Base-by-base conservation (phyloP, 1,284 basidiomycete genomes). In the Sparassis latifolia region DNA sequence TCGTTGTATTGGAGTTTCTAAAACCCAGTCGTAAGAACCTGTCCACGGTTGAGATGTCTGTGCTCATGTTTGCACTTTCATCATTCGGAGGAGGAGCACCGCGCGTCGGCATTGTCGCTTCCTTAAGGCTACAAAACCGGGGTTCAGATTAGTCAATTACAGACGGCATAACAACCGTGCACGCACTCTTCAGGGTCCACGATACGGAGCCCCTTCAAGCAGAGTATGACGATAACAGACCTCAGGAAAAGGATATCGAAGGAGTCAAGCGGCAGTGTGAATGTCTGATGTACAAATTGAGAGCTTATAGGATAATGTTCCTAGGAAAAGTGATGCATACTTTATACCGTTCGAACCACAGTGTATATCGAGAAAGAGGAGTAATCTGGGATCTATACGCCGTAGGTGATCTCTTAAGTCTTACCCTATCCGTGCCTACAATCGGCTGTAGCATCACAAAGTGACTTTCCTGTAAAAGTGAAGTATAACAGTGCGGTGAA, bases 381-480 rank as follows among this genome's bases (percentile, higher is more conserved):
- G 85, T 82, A 32, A 92, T 77, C 44, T 86, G 79, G 49, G 78
- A 79, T 10, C 89, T 83, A 52, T 89, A 76, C 0, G 82, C 82
- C 52, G 75, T 80, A 7, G 78, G 78, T 3, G 78, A 79, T 53
- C 20, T 20, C 20, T 79, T 89, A 41, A 80, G 72, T 45, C 80
- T 77, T 62, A 92, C 89, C 42, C 87, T 84, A 55, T 90, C 90
- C 61, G 86, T 88, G 59, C 86, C 91, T 4, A 88, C 76, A 5
- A 97, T 87, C 1, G 95, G 95, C 63, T 98, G 95, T 10, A 98
- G 76, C 1, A 94, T 92, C 49, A 90, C 86, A 75, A 99, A 97
- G 41, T 95, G 85, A 51, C 91, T 93, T 58, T 97, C 92, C 52
- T 88, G 71, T 79, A 84, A 55, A 37, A 31, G 20, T 49, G 20